Evolutionary conservation across 164 flowering plant genomes (phyloP), one percentile per base, ranked within the genome.

Genomic region (Malania oleifera): DNA sequence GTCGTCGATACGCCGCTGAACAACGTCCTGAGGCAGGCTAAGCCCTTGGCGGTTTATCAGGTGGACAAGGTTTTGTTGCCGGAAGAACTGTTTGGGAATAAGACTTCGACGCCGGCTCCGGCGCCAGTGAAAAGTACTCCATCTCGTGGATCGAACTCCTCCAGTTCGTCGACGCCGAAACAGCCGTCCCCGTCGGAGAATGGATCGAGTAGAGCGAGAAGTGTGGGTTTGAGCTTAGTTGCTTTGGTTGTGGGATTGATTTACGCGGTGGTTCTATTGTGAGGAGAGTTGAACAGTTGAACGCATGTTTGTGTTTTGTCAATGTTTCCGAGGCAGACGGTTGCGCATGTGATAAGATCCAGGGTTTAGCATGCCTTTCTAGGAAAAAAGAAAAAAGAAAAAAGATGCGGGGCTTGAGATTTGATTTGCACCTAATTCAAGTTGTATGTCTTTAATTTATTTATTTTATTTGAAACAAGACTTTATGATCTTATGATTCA

Each of bases 11-110:
- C 80, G 0, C 86, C 59, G 34, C 24, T 87, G 52, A 81, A 73
- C 62, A 89, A 84, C 59, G 75, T 77, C 0, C 55, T 92, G 34
- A 41, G 75, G 23, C 52, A 67, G 24, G 55, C 57, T 1, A 60
- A 48, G 17, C 98, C 96, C 1, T 60, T 89, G 56, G 91, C 97
- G 0, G 80, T 92, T n/a, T 92, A 84, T 52, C 66, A 69, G 47
- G 76, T 89, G 13, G 96, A 92, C 43, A 66, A 73, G 73, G 98
- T 92, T 2, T 67, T 89, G 73, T 52, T 87, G 62, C 93, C 98
- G 1, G 7, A 23, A 49, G 83, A 74, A 26, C 56, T 89, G 29
- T 76, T 59, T 25, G 89, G 79, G 0, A 68, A 76, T 7, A 71
- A 72, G 65, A 6, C 85, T 3, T 71, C 82, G 0, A 34, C 64